Evolutionary conservation across 2,329 filamentous ascomycete genomes (phyloP).

Genomic region (Venturia carpophila): DNA sequence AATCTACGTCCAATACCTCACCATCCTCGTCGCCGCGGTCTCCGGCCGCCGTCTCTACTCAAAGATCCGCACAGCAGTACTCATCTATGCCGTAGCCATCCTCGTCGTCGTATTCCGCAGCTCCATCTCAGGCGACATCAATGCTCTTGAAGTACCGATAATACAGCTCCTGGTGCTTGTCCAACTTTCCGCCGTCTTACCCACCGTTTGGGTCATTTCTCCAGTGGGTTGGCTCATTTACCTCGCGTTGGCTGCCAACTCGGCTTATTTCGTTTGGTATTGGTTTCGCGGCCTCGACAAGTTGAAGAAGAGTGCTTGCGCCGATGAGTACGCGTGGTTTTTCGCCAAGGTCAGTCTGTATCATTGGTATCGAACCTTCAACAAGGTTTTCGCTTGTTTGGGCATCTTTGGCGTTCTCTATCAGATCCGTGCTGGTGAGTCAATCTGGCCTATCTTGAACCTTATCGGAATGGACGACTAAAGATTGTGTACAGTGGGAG

Average conservation of each 20-base stretch:
- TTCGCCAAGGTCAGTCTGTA: constrained; percentile 9
- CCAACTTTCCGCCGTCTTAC: not conserved
- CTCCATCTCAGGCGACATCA: not conserved
- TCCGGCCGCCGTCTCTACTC: constrained; percentile 8
- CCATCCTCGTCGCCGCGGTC: constrained; percentile 7
- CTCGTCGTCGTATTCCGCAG: constrained; percentile 1
- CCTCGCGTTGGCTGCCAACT: not conserved
- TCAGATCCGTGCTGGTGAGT: not conserved
- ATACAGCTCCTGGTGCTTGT: constrained; percentile 6
- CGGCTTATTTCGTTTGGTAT: not conserved
- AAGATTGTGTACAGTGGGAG: not conserved
- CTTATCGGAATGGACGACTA: not conserved
- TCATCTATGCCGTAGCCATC: constrained; percentile 7
- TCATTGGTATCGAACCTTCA: constrained; percentile 7
- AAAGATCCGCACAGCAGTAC: constrained; percentile 3
- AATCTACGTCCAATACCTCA: constrained; percentile 11
- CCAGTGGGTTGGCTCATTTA: constrained; percentile 6
- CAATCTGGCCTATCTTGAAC: not conserved
- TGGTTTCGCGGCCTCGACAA: constrained; percentile 4
- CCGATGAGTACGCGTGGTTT: constrained; percentile 2
- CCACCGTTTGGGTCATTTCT: not conserved
- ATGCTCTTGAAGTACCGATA: constrained; percentile 2
- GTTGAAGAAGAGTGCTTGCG: not conserved
- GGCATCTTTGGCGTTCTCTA: not conserved
- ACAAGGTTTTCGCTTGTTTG: constrained; percentile 9